Evolutionary conservation across 148 eudicot genomes (phyloP).

Genomic region (Dianthus caryophyllus): DNA sequence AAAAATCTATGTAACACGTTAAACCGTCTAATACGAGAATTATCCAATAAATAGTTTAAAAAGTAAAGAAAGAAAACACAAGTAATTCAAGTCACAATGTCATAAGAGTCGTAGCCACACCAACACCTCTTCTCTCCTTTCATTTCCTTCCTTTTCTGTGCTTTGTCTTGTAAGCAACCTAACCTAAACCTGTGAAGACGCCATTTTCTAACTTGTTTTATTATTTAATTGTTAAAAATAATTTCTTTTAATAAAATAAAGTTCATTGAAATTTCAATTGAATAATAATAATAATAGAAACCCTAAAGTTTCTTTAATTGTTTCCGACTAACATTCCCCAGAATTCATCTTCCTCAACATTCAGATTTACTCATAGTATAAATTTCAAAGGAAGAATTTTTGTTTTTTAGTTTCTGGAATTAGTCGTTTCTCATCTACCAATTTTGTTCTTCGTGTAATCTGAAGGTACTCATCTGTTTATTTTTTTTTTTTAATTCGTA

Average conservation of each 20-base stretch:
- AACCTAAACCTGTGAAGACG: constrained; percentile 33
- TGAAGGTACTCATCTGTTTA: constrained; percentile 28
- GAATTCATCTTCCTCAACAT: constrained; percentile 14
- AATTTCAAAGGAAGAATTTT: constrained; percentile 8
- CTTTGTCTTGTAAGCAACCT: constrained; percentile 31
- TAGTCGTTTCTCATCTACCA: constrained; percentile 20
- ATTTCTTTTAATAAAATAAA: background rate
- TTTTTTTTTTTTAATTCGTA: constrained; percentile 7
- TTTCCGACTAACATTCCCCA: constrained; percentile 17
- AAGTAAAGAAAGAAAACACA: too few relatives aligned
- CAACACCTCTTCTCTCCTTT: constrained; percentile 8
- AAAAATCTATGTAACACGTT: too few relatives aligned
- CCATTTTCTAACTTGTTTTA: constrained; percentile 13
- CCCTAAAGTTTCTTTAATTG: background rate
- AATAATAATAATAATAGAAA: background rate
- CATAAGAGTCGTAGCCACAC: background rate
- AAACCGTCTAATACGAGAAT: too few relatives aligned
- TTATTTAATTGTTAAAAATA: too few relatives aligned
- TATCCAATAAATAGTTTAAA: too few relatives aligned
- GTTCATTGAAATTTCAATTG: background rate
- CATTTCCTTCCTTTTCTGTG: constrained; percentile 13
- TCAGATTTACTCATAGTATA: constrained; percentile 25
- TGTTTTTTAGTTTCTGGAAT: too few relatives aligned
- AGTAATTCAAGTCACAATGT: too few relatives aligned
- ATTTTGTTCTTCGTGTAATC: constrained; percentile 16